Base-by-base conservation (phyloP, 345 rosid species). In the Garcia nutans region DNA sequence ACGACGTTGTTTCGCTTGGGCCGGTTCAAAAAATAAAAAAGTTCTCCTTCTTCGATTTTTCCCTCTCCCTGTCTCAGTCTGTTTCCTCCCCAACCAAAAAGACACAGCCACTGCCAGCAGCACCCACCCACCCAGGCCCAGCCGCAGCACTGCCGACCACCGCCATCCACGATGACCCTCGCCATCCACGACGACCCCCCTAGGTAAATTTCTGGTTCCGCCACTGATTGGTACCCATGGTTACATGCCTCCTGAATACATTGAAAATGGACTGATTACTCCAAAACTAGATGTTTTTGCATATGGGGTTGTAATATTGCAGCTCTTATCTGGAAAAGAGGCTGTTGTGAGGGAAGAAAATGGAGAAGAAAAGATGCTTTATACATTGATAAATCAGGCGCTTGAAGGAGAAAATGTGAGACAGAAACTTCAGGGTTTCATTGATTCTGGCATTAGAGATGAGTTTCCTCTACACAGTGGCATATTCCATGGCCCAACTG, bases 231-330 rank as follows among this genome's bases (percentile, higher is more conserved):
- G 97, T 47, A 89, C 90, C 33, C 89, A 92, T 50, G 97, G 97
- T 26, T 95, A 92, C 67, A 81, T 95, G 91, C 89, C 97, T 22
- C 99, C 97, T 0, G 99, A 95, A 81, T 95, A 92, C 72, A 82
- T 92, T 0, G 96, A 92, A 76, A 89, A 92, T 41, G 99, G 99
- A 68, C 80, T 92, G 33, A 89, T 94, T 71, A 89, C 97, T 12
- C 84, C 97, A 1, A 91, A 90, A 65, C 74, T 92, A 11, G 98
- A 94, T 69, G 97, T 92, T 64, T 92, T 91, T 52, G 92, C 95
- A 6, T 92, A 86, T 10, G 98, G 98, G 75, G 97, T 94, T 28
- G 87, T 92, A 70, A 60, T 92, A 57, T 77, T 91, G 84, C 97
- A 92, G 91, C 93, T 92, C 65, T 82, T 94, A 50, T 94, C 97